Percentiles rank a stretch among this genome's conserved stretches.
Evolutionary conservation across 345 rosid species (phyloP).

Genomic region (Acer campestre): DNA sequence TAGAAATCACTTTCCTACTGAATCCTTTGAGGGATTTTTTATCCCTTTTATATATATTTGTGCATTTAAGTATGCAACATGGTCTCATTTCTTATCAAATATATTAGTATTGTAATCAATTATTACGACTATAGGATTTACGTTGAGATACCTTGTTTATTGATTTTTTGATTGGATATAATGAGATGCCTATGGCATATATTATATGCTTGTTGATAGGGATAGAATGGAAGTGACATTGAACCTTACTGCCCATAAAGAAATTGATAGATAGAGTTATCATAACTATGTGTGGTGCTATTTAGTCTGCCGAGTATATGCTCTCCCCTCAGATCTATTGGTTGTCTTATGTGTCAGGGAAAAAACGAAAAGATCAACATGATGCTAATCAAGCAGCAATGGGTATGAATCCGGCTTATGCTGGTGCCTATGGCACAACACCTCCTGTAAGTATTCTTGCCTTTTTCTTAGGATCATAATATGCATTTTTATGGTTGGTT

Average conservation of each 20-base stretch:
- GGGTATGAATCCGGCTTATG: conserved; percentile 66
- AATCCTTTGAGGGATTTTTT: too few species aligned
- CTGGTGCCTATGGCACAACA: conserved; percentile 68
- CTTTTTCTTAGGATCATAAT: neutral
- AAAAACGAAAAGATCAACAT: conserved; percentile 86
- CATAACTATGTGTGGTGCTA: neutral
- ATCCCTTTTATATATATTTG: neutral
- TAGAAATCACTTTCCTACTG: neutral
- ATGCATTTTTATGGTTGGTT: conserved; percentile 2
- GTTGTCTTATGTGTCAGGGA: conserved; percentile 47
- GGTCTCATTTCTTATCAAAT: neutral
- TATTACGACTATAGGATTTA: neutral
- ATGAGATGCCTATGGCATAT: neutral
- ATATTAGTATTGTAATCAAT: too few species aligned
- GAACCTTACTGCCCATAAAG: neutral
- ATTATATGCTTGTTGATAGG: neutral
- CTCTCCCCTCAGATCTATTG: neutral
- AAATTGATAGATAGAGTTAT: neutral
- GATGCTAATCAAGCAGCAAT: conserved; percentile 64
- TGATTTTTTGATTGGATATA: neutral
- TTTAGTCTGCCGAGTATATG: neutral
- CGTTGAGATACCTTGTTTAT: neutral
- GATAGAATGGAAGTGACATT: neutral
- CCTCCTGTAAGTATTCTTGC: conserved; percentile 72
- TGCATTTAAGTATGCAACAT: neutral